A percentile compares a stretch with the other conserved stretches of the same genome.
Evolutionary conservation across 345 rosid species (phyloP).

Genomic region (Bretschneidera sinensis): DNA sequence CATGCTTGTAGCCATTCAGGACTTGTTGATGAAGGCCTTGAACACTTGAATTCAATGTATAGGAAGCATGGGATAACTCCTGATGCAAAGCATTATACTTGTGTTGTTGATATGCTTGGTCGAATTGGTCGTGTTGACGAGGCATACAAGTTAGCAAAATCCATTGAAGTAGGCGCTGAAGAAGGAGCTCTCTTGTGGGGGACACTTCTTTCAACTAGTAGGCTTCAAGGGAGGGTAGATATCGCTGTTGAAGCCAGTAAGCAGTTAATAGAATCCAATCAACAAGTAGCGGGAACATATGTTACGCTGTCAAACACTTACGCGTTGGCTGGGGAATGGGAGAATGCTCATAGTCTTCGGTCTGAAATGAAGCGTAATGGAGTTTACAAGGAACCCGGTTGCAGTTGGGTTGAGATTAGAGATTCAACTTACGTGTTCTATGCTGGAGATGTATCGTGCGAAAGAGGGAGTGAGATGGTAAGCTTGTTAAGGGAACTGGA

Average conservation of each 20-base stretch:
- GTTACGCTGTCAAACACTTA: slow-evolving; percentile 64
- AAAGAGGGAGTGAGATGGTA: slow-evolving; percentile 36
- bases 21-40: slow-evolving; percentile 56
- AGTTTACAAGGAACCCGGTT: slow-evolving; percentile 62
- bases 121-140: slow-evolving; percentile 70
- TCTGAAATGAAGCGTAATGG: slow-evolving; percentile 57
- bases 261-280: slow-evolving; percentile 42
- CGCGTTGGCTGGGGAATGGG: slow-evolving; percentile 64
- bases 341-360: slow-evolving; percentile 44
- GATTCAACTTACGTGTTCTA: slow-evolving; percentile 42
- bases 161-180: slow-evolving; percentile 28
- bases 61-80: slow-evolving; percentile 46
- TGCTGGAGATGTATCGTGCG: slow-evolving; percentile 48
- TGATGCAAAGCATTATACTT: slow-evolving; percentile 59
- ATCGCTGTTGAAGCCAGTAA: slow-evolving; percentile 61
- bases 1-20: slow-evolving; percentile 89
- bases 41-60: slow-evolving; percentile 45
- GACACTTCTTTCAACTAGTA: slow-evolving; percentile 65
- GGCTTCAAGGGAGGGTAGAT: slow-evolving; percentile 68
- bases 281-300: slow-evolving; percentile 63
- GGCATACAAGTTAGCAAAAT: slow-evolving; percentile 57
- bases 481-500: slow-evolving; percentile 47
- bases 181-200: slow-evolving; percentile 75
- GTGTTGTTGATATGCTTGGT: slow-evolving; percentile 79
- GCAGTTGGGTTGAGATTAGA: slow-evolving; percentile 74